Evolutionary conservation across 352 stramenopile genomes (phyloP), one percentile per base, ranked within the genome.

Genomic region (Pythium utonaiense): DNA sequence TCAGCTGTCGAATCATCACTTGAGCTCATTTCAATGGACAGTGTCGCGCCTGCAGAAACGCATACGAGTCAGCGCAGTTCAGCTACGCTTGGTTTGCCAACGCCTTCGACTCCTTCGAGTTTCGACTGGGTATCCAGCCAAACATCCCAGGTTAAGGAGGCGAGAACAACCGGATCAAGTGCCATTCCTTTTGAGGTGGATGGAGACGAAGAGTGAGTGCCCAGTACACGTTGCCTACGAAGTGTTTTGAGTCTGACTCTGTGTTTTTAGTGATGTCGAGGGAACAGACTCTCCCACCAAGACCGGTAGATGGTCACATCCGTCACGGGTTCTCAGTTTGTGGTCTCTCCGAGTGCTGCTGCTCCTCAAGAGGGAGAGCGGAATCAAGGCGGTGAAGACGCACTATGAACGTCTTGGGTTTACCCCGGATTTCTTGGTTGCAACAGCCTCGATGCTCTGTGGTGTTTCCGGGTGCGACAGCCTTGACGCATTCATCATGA

Each of bases 321-420:
- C 54, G 13, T 27, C 41, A 44, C 51, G 28, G 28, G 41, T 72
- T 33, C 51, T 68, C 12, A 72, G 50, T 38, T 62, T 93, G 16
- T 93, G 82, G 84, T 88, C 71, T 41, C 78, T 93, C 28, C 84
- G 84, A 10, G 40, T 91, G 21, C 71, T 93, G 21, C 64, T 93
- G 30, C 61, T 91, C 6, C 63, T 93, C 25, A 93, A 93, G 64
- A 89, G 89, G 57, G 82, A 91, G 24, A 86, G 69, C 24, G 84
- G 82, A 10, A 47, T 91, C 21, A 80, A 86, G 38, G 62, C 70
- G 3, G 69, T 93, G 27, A 72, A 76, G 31, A 78, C n/a, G n/a
- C n/a, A 75, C 13, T 70, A 82, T 33, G 71, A 70, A 0, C 38
- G 72, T 22, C 47, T 89, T 36, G 61, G 77, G 6, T 86, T 92